Evolutionary conservation across 2,329 filamentous ascomycete genomes (phyloP).

Genomic region (Aspergillus pseudoviridinutans): DNA sequence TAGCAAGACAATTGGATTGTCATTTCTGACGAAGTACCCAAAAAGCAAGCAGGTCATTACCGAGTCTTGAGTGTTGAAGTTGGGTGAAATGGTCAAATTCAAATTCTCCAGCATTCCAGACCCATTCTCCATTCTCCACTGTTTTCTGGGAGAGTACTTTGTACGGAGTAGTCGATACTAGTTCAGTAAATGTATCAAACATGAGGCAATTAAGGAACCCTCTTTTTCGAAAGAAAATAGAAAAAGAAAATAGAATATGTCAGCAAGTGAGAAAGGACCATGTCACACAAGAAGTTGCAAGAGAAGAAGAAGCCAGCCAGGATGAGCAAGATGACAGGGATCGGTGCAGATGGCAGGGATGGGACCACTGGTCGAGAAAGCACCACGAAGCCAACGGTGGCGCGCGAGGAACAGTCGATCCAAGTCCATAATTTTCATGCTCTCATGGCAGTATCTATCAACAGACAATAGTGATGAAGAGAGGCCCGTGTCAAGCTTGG

Average conservation of each 20-base stretch:
- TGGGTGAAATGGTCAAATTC: background rate
- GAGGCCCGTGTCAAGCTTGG: background rate
- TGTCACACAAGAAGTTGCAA: constrained; percentile 16
- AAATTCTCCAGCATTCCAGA: background rate
- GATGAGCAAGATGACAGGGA: constrained; percentile 16
- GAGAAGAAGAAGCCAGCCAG: constrained; percentile 14
- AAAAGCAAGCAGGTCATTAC: background rate
- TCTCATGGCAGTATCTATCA: background rate
- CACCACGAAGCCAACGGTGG: constrained; percentile 21
- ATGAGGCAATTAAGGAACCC: background rate
- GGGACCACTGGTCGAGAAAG: constrained; percentile 17
- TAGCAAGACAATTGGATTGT: constrained; percentile 12
- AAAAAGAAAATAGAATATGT: constrained; percentile 7
- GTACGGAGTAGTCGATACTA: background rate
- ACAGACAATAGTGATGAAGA: background rate
- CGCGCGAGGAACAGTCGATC: constrained; percentile 16
- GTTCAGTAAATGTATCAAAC: background rate
- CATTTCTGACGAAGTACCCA: background rate
- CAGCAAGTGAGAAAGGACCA: constrained; percentile 19
- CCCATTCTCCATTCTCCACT: background rate
- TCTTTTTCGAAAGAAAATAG: background rate
- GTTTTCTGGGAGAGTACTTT: background rate
- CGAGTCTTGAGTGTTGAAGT: background rate
- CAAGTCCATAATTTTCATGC: background rate
- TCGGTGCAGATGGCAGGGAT: constrained; percentile 16